Evolutionary conservation across 1,139 yeast species (phyloP).

Genomic region (Geotrichum australiense): DNA sequence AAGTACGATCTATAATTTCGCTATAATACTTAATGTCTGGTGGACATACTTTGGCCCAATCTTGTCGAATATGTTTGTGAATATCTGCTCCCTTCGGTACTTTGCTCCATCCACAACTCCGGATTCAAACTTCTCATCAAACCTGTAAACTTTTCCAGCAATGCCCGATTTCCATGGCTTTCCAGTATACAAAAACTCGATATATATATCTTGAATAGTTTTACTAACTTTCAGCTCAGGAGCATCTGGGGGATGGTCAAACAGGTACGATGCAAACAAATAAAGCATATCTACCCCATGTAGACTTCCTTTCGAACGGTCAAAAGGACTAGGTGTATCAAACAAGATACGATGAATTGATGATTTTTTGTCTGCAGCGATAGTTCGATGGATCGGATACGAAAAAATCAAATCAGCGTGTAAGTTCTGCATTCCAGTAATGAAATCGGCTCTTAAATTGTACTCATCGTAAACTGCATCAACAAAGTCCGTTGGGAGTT

Average conservation of each 20-base stretch:
- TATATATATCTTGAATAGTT: conserved; percentile 11
- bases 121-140: background rate
- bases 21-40: background rate
- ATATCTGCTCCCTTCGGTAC: conserved; percentile 3
- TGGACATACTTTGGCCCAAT: conserved; percentile 1
- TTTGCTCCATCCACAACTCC: background rate
- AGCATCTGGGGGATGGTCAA: background rate
- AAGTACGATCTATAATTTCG: conserved; percentile 4
- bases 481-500: background rate
- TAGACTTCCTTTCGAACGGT: conserved; percentile 7
- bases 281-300: conserved; percentile 18
- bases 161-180: conserved; percentile 8
- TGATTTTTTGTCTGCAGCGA: background rate
- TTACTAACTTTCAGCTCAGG: conserved; percentile 1
- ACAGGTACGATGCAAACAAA: conserved; percentile 13
- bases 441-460: conserved; percentile 1
- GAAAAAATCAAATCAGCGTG: conserved; percentile 16
- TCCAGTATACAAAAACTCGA: conserved; percentile 9
- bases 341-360: conserved; percentile 7
- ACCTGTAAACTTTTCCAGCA: background rate
- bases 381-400: conserved; percentile 11
- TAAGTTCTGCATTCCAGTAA: conserved; percentile 6
- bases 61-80: conserved; percentile 6
- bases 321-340: conserved; percentile 17
- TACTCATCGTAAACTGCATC: conserved; percentile 5